Evolutionary conservation across 768 basidiomycete genomes (phyloP), one percentile per base, ranked within the genome.

Genomic region (Boletus fagicola): DNA sequence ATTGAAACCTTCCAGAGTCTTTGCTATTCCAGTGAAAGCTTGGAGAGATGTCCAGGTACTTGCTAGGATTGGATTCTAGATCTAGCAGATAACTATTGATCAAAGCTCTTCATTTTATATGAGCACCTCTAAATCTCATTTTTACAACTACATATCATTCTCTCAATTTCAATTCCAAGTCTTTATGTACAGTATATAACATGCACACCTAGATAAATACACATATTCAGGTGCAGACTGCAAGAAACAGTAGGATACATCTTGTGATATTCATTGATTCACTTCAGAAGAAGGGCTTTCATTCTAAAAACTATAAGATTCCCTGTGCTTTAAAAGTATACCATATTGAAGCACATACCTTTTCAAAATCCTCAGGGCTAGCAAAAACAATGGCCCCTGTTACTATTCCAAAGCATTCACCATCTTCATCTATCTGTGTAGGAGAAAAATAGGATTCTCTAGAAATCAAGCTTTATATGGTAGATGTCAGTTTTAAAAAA

Each of bases 371-470:
- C 15, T 36, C 39, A 49, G 46, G 44, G 4, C 2, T 30, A 22
- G 51, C 54, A 58, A 68, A 65, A 48, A 3, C 22, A 49, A 68
- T 56, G 2, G 1, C 28, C 11, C 20, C 5, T 44, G 13, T 31
- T 52, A 12, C n/a, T 20, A 53, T 46, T 39, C 4, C n/a, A 49
- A 30, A 5, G 26, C 12, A 47, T 38, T 46, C 52, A 54, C 10
- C 11, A 33, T 30, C 43, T 45, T 54, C 45, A 36, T 57, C 39
- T n/a, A 9, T 12, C 11, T 54, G 35, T 15, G 11, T 36, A 12
- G 51, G 44, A 38, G 30, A 15, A 35, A 72, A 56, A 31, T 69
- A 73, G 18, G 71, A 73, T 24, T 63, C 61, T 30, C 65, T 71
- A 42, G 69, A 65, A 58, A 71, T 57, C 4, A 69, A 56, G 35